These are phyloP conservation scores for Yamagishiella unicocca DNA, from an alignment of 139 green algal species.

Conservation along the genomic window DNA sequence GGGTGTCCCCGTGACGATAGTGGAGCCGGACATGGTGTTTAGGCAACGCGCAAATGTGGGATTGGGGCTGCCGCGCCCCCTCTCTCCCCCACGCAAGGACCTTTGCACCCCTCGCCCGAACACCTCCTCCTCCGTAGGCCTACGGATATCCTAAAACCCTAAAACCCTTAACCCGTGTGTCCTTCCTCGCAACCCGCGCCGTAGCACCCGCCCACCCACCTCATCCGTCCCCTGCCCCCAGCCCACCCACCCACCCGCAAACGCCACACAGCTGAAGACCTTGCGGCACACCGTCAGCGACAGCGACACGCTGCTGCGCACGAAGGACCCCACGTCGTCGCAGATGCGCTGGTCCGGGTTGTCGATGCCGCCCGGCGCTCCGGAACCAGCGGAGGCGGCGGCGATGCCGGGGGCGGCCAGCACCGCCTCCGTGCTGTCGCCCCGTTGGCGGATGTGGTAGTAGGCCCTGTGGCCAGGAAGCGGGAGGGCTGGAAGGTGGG, in stretches of 20 bases:
- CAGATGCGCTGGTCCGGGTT: conserved; percentile 89
- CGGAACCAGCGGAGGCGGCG: neutral
- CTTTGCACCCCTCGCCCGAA: neutral
- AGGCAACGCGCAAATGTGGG: neutral
- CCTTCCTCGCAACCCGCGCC: too few relatives aligned
- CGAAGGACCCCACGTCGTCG: conserved; percentile 88
- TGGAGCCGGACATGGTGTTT: neutral
- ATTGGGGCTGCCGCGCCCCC: too few relatives aligned
- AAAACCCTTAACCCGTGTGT: too few relatives aligned
- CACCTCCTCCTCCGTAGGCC: neutral
- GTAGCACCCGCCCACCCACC: too few relatives aligned
- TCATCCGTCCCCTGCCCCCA: too few relatives aligned
- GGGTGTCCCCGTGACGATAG: neutral
- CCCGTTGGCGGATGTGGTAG: conserved; percentile 40
- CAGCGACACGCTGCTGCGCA: conserved; percentile 71
- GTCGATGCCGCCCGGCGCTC: conserved; percentile 45
- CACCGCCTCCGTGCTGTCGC: conserved; percentile 12
- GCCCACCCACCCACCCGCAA: conserved; percentile 60
- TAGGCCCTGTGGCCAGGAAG: conserved; percentile 4
- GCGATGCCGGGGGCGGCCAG: neutral
- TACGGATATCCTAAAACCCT: too few relatives aligned
- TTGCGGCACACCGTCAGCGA: conserved; percentile 79
- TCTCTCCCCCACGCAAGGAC: too few relatives aligned
- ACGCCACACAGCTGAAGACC: conserved; percentile 85
- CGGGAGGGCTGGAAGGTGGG: neutral